These are phyloP conservation scores for Climacium dendroides DNA, from an alignment of 225 moss, liverwort and hornwort species.

Conservation along the genomic window DNA sequence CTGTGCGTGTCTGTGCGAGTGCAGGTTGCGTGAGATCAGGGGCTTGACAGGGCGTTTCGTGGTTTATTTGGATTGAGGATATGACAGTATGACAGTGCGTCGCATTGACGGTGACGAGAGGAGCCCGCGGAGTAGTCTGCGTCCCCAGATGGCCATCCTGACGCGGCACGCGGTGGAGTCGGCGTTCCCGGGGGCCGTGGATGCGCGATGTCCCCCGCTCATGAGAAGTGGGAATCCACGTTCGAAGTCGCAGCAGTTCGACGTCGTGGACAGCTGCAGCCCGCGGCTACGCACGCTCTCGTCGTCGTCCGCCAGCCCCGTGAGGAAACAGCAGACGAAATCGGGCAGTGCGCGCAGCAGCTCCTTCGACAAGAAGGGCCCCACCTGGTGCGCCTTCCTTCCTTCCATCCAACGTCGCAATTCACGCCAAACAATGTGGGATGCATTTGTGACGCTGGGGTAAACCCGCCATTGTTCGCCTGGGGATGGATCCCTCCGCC, in stretches of 20 bases:
- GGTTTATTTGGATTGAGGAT: background rate
- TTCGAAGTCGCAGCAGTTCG: background rate
- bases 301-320: conserved; percentile 1
- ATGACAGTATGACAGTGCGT: conserved; percentile 17
- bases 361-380: conserved; percentile 39
- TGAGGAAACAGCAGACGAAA: conserved; percentile 6
- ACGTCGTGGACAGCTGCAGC: conserved; percentile 10
- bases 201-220: conserved; percentile 5
- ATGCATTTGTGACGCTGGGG: background rate
- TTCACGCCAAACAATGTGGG: background rate
- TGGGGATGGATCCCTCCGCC: background rate
- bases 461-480: background rate
- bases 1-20: background rate
- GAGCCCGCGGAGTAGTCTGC: background rate
- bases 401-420: background rate
- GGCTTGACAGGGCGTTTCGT: background rate
- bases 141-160: conserved; percentile 21
- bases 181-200: conserved; percentile 7
- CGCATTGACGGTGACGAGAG: background rate
- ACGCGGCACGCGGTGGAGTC: conserved; percentile 31
- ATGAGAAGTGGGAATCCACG: background rate
- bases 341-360: background rate
- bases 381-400: conserved; percentile 16
- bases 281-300: background rate
- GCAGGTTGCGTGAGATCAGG: background rate